Evolutionary conservation across 129 eudicot genomes (phyloP), one percentile per base, ranked within the genome.

Genomic region (Ambrosia trifida): DNA sequence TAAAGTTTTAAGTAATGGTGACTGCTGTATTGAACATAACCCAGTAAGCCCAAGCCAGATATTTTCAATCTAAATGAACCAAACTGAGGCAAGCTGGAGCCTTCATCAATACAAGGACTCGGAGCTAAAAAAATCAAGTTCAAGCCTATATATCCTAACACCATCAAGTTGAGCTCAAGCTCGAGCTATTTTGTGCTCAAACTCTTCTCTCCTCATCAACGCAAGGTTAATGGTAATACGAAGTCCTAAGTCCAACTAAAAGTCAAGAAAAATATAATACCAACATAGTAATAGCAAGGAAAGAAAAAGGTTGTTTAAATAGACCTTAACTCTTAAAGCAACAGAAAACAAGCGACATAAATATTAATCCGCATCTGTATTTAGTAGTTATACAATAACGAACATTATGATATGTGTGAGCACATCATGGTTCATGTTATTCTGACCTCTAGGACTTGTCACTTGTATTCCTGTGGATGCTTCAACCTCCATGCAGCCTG

Each of bases 401-500:
- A 52, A 51, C 44, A 20, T 20, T 20, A 74, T 14, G 8, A 36
- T 36, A 36, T 36, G 43, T 4, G 43, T 36, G 64, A 74, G 45
- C 44, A 64, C 52, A 64, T 51, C 51, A 74, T 2, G 52, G 36
- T 38, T 36, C 72, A 64, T 64, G 43, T 64, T 74, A 74, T 74
- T 74, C 78, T 63, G 50, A 64, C 47, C 28, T 63, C 70, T 36
- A 11, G 24, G 36, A 33, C 43, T 33, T 41, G 7, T 38, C 18
- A 19, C 36, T 65, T 30, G 54, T 35, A 33, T 45, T 62, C 46
- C 19, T 52, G 38, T 30, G 57, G 33, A 64, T 52, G 47, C 73
- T 10, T 40, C 35, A 65, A 31, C 66, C 50, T 75, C 73, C 68
- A 44, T 33, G 60, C 73, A 43, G 54, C 79, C 79, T 75, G 68